Evolutionary conservation across 108 stramenopile species (phyloP).

Genomic region (Pseudonitzschia multiseries): DNA sequence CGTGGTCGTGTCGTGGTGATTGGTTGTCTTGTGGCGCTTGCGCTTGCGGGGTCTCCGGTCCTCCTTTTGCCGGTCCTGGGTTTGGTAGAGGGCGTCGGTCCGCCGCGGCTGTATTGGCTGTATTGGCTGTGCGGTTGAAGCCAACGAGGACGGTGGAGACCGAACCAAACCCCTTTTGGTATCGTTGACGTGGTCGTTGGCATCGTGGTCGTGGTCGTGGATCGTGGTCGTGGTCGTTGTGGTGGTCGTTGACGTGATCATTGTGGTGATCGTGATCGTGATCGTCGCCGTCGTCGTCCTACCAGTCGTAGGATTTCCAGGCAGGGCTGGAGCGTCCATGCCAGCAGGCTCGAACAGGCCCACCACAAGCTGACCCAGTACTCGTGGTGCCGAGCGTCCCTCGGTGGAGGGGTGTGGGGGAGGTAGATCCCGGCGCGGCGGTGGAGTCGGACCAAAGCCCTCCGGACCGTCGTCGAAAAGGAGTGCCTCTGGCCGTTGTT

Average conservation of each 20-base stretch:
- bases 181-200: neutral
- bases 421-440: neutral
- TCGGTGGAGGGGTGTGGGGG: neutral
- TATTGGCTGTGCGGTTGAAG: neutral
- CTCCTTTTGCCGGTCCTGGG: neutral
- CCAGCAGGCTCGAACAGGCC: neutral
- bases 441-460: neutral
- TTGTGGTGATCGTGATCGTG: too few relatives aligned
- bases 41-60: too few relatives aligned
- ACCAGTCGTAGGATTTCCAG: neutral
- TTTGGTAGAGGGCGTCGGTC: neutral
- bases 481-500: neutral
- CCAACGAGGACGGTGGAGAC: too few relatives aligned
- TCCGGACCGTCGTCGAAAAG: neutral
- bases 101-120: neutral
- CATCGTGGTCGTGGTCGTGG: neutral
- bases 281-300: neutral
- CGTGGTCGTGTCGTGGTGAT: too few relatives aligned
- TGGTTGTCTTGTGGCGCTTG: neutral
- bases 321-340: neutral
- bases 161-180: too few relatives aligned
- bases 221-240: too few relatives aligned
- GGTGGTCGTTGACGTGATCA: too few relatives aligned
- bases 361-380: slow-evolving; percentile 1
- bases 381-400: neutral